Evolutionary conservation across 225 moss, liverwort and hornwort genomes (phyloP).

Genomic region (Anthoceros angustus): DNA sequence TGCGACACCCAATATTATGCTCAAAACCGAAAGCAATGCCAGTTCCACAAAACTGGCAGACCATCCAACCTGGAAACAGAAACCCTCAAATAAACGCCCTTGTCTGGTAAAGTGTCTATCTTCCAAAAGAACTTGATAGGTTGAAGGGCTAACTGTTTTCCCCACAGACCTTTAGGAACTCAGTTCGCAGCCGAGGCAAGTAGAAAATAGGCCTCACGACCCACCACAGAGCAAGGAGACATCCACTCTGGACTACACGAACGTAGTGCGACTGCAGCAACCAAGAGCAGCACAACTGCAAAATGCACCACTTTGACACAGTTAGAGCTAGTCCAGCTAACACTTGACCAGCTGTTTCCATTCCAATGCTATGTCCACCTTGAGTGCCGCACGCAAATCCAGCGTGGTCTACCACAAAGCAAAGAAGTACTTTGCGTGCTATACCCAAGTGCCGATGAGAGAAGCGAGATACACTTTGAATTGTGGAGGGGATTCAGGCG

Average conservation of each 20-base stretch:
- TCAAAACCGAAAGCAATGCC: background rate
- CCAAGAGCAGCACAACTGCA: slow-evolving; percentile 2
- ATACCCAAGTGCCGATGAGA: background rate
- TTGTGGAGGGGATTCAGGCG: background rate
- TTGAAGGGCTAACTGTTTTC: background rate
- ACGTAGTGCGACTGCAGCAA: background rate
- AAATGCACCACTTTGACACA: background rate
- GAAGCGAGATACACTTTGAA: background rate
- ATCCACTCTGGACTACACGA: background rate
- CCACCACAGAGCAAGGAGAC: background rate
- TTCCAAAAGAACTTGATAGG: background rate
- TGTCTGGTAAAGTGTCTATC: background rate
- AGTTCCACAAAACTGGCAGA: background rate
- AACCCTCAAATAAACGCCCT: background rate
- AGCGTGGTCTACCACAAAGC: background rate
- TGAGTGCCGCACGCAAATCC: background rate
- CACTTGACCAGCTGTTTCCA: background rate
- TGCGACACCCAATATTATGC: background rate
- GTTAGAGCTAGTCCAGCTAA: background rate
- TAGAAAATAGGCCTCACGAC: background rate
- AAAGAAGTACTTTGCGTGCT: background rate
- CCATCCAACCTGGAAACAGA: background rate
- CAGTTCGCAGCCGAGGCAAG: background rate
- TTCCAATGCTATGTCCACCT: too few relatives aligned
- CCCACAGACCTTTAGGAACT: background rate